phyloP scores from a whole-genome alignment of 2,329 filamentous ascomycete genomes.

The Alternaria tenuissima region DNA sequence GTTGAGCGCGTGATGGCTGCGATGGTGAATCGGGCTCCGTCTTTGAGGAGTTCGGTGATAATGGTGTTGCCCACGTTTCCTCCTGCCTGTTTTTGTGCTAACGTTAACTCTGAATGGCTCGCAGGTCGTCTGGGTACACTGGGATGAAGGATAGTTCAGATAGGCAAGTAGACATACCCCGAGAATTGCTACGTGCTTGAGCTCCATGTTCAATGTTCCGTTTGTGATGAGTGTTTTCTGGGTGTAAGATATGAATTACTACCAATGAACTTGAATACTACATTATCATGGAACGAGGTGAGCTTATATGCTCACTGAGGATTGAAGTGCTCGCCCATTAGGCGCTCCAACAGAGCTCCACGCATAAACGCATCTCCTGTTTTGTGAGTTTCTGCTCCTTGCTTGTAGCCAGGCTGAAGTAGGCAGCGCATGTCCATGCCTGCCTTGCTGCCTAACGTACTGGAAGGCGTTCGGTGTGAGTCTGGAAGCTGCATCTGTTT shows the following conservation, averaged over 20 bases:
- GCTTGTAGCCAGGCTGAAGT: not conserved
- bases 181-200: constrained; percentile 48
- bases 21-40: constrained; percentile 31
- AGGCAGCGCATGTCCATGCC: not conserved
- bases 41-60: constrained; percentile 38
- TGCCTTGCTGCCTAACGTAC: constrained; percentile 15
- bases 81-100: constrained; percentile 31
- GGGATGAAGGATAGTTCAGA: not conserved
- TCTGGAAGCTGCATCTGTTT: constrained; percentile 5
- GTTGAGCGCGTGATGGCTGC: constrained; percentile 41
- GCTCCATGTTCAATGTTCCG: constrained; percentile 32
- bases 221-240: not conserved
- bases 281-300: not conserved
- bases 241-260: not conserved
- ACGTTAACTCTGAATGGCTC: not conserved
- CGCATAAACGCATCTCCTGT: not conserved
- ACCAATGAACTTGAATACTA: not conserved
- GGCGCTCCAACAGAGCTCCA: not conserved
- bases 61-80: constrained; percentile 46
- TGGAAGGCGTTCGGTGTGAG: not conserved
- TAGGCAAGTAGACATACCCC: constrained; percentile 31
- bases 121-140: not conserved
- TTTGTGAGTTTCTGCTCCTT: not conserved
- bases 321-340: not conserved
- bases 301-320: not conserved